Evolutionary conservation across 1,284 basidiomycete species (phyloP).

Genomic region (Microbotryomycetes sp.): DNA sequence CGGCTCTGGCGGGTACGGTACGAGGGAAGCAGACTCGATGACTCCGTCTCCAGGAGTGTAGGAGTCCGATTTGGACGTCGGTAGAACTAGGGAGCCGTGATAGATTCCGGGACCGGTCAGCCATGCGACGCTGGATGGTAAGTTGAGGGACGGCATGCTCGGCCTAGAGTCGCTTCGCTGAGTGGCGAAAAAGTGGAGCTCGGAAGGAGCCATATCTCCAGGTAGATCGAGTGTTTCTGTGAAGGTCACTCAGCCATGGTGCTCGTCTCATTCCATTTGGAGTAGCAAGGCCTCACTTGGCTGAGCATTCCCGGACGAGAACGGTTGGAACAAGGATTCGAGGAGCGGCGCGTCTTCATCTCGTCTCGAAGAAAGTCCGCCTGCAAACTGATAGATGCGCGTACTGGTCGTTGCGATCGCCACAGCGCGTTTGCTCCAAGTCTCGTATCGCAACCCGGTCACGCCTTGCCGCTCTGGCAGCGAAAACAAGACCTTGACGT

Average conservation of each 20-base stretch:
- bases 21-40: conserved; percentile 57
- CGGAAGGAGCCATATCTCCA: conserved; percentile 62
- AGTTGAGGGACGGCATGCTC: neutral
- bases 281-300: conserved; percentile 56
- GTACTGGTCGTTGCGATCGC: conserved; percentile 81
- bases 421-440: conserved; percentile 48
- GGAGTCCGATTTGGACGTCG: conserved; percentile 47
- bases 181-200: conserved; percentile 65
- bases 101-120: conserved; percentile 81
- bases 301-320: conserved; percentile 55
- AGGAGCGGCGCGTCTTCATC: conserved; percentile 69
- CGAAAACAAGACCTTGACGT: conserved; percentile 69
- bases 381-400: conserved; percentile 85
- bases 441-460: conserved; percentile 72
- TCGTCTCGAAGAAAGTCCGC: conserved; percentile 44
- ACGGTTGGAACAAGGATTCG: conserved; percentile 62
- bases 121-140: conserved; percentile 70
- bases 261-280: neutral
- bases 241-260: conserved; percentile 32
- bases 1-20: conserved; percentile 36
- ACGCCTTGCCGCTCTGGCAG: conserved; percentile 70
- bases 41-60: conserved; percentile 54
- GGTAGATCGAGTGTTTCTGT: conserved; percentile 79
- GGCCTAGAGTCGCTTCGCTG: conserved; percentile 42
- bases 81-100: conserved; percentile 51